Percentiles rank a stretch among this genome's conserved stretches.
phyloP scores from a whole-genome alignment of 306 rosid species.

The Hylodesmum podocarpum region DNA sequence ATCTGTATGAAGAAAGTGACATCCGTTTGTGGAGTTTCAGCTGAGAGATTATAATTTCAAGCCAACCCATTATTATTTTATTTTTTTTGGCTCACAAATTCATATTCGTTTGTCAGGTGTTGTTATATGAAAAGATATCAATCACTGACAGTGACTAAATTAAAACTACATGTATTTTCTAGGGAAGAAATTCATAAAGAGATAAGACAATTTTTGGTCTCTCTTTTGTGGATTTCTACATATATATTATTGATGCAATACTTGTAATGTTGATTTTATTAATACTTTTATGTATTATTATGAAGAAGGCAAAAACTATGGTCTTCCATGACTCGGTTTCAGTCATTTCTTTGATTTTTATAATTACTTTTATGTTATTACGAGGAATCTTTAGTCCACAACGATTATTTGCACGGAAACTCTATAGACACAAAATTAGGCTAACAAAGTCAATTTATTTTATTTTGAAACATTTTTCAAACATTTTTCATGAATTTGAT shows the following conservation, averaged over 20 bases:
- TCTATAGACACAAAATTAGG: background rate
- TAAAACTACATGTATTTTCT: conserved; percentile 31
- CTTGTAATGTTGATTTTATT: conserved; percentile 28
- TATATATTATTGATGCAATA: conserved; percentile 41
- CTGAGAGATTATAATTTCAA: conserved; percentile 39
- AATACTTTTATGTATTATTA: conserved; percentile 9
- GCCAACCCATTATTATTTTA: background rate
- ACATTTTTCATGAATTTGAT: background rate
- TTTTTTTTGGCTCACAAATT: conserved; percentile 30
- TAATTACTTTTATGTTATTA: background rate
- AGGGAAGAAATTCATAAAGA: conserved; percentile 35
- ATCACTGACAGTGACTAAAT: conserved; percentile 58
- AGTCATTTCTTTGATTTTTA: conserved; percentile 1
- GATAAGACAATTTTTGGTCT: conserved; percentile 58
- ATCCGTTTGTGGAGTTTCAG: conserved; percentile 89
- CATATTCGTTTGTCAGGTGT: conserved; percentile 46
- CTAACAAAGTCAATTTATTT: too few relatives aligned
- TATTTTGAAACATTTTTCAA: background rate
- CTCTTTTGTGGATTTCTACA: conserved; percentile 46
- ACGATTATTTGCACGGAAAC: background rate
- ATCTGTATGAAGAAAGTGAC: conserved; percentile 73
- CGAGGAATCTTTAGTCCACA: background rate
- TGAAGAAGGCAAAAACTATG: background rate
- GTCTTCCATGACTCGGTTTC: conserved; percentile 3
- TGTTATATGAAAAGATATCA: conserved; percentile 32